phyloP scores from a whole-genome alignment of 495 filamentous ascomycete species.

The Penicillium angulare region DNA sequence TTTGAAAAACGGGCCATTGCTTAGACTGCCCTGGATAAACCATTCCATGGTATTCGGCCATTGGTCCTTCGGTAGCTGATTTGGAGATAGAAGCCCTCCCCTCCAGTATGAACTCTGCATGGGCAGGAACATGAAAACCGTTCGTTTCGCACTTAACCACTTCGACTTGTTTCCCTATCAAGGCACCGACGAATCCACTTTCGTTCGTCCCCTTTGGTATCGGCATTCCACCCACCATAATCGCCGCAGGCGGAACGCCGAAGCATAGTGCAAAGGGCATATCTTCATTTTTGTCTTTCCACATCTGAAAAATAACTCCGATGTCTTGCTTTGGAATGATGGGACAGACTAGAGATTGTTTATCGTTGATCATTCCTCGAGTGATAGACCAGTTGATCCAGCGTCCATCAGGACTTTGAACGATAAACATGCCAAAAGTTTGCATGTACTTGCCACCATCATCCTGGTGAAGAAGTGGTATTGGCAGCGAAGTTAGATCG shows the following conservation, averaged over 20 bases:
- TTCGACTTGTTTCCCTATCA: constrained; percentile 29
- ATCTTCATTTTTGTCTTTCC: constrained; percentile 34
- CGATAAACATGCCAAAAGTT: constrained; percentile 39
- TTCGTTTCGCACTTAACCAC: constrained; percentile 43
- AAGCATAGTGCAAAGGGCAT: constrained; percentile 36
- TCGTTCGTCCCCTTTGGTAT: constrained; percentile 35
- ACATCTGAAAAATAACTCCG: constrained; percentile 34
- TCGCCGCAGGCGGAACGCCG: constrained; percentile 39
- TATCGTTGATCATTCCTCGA: constrained; percentile 37
- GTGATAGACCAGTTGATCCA: constrained; percentile 46
- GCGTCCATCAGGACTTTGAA: constrained; percentile 30
- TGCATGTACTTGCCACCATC: constrained; percentile 42
- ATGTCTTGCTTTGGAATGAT: constrained; percentile 35
- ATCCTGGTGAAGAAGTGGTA: constrained; percentile 30
- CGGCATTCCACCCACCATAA: constrained; percentile 38
- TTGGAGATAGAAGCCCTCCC: constrained; percentile 34
- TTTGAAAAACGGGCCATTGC: constrained; percentile 29
- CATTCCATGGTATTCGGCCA: constrained; percentile 35
- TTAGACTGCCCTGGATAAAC: constrained; percentile 30
- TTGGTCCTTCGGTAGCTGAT: constrained; percentile 34
- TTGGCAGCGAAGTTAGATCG: constrained; percentile 32
- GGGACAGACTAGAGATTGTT: constrained; percentile 24
- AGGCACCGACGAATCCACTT: constrained; percentile 34
- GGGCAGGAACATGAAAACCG: constrained; percentile 33
- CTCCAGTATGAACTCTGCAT: constrained; percentile 39